phyloP scores from a whole-genome alignment of 352 stramenopile genomes.

The Phytophthora ohioensis region DNA sequence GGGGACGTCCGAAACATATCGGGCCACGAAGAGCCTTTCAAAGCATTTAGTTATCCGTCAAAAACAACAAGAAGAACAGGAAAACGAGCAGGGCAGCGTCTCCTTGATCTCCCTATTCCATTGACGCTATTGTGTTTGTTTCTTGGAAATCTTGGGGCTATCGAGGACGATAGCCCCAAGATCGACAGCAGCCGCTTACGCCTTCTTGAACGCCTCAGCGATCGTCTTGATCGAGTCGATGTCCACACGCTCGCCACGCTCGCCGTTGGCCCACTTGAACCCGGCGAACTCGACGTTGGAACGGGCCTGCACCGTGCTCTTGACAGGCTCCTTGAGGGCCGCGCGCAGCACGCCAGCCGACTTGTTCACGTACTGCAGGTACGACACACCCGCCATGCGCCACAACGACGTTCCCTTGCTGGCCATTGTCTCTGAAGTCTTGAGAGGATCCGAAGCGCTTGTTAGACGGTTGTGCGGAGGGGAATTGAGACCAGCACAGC shows the following conservation, averaged over 20 bases:
- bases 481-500: constrained; percentile 20
- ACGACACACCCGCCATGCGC: constrained; percentile 87
- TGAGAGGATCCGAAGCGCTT: constrained; percentile 30
- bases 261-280: constrained; percentile 88
- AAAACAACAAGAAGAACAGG: constrained; percentile 16
- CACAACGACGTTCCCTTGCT: constrained; percentile 87
- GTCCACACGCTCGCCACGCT: constrained; percentile 79
- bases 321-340: constrained; percentile 87
- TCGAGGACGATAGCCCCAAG: neutral
- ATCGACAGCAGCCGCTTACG: constrained; percentile 46
- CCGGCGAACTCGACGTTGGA: constrained; percentile 84
- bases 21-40: constrained; percentile 32
- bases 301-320: constrained; percentile 79
- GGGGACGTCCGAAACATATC: constrained; percentile 28
- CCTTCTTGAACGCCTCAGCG: constrained; percentile 80
- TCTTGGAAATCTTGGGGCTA: constrained; percentile 22
- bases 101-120: constrained; percentile 2
- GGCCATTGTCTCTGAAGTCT: constrained; percentile 56
- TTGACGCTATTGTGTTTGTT: constrained; percentile 27
- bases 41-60: constrained; percentile 45
- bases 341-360: constrained; percentile 77
- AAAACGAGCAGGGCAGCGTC: constrained; percentile 1
- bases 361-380: constrained; percentile 92
- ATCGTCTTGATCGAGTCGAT: constrained; percentile 88
- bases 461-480: constrained; percentile 22